These are phyloP conservation scores for Solanum pinnatisectum DNA, from an alignment of 257 asterid species.

Conservation along the genomic window DNA sequence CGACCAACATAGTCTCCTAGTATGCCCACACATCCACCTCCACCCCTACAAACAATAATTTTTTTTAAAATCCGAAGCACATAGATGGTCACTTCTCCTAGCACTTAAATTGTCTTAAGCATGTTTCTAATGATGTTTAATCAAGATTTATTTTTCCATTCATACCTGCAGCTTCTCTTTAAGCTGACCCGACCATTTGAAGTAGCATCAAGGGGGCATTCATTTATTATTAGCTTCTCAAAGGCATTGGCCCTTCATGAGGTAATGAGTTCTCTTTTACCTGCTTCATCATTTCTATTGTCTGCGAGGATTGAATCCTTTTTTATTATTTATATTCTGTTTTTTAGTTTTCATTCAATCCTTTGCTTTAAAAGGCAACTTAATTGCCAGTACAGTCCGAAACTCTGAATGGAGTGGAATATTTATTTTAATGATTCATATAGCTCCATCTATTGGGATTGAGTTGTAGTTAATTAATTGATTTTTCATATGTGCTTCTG, in stretches of 20 bases:
- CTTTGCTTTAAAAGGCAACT: neutral
- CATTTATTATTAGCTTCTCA: constrained; percentile 95
- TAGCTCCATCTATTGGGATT: neutral
- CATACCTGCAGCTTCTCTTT: constrained; percentile 62
- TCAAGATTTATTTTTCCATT: constrained; percentile 6
- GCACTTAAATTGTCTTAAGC: neutral
- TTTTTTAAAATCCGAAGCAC: no score
- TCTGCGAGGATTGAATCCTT: neutral
- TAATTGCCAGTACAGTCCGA: neutral
- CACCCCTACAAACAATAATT: neutral
- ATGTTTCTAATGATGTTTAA: neutral
- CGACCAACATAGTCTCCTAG: neutral
- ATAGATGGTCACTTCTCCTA: neutral
- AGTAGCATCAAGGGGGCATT: constrained; percentile 93
- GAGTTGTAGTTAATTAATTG: neutral
- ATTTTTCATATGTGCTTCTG: neutral
- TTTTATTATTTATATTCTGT: constrained; percentile 3
- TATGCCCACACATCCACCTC: neutral
- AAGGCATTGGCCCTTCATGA: constrained; percentile 71
- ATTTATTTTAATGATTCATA: neutral
- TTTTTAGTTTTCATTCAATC: constrained; percentile 4
- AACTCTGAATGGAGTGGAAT: neutral
- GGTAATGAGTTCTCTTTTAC: constrained; percentile 37
- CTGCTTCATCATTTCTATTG: constrained; percentile 7
- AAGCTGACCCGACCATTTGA: constrained; percentile 89